Base-by-base conservation (phyloP, 371 early-diverging fungal species). In the Mortierella sp. region DNA sequence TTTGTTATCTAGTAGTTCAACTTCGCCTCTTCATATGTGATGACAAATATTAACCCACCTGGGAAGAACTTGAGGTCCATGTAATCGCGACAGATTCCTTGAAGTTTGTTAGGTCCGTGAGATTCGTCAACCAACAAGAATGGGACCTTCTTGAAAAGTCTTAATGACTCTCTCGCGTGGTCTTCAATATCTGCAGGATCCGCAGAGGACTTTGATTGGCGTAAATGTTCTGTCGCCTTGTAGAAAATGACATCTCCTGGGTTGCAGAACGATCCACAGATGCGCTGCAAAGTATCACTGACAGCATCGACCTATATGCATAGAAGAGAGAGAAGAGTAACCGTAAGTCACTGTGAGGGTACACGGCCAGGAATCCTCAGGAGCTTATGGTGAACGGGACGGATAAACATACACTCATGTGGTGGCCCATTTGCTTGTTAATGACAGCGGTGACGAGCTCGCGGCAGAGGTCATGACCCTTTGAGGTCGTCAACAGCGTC, bases 251-350 rank as follows among this genome's bases (percentile, higher is more conserved):
- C 91, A 71, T 97, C 96, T 24, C 88, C 90, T 2, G 88, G 77
- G 10, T 87, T 88, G 80, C 95, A 96, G 74, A 96, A 93, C 0
- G 91, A 85, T 50, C 93, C 92, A 80, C 96, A 97, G 24, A 90
- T 88, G 40, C 90, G 79, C 70, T 92, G 91, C 52, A 96, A 86
- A 6, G 87, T 71, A 48, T 87, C 86, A 48, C 89, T 90, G 13
- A 90, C 88, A 22, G 89, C 82, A 68, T 90, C 87, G 34, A 84
- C 83, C 83, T 82, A 70, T 45, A 43, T 40, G 37, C 3, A 31
- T 4, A 14, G 4, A 55, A 6, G 10, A 13, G 19, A 9, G 11
- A 61, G 19, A 34, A 16, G 14, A 65, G 39, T 34, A 37, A 24
- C 1, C 14, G 26, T 34, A 47, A 34, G 19, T 1, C 14, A 41